phyloP scores from a whole-genome alignment of 2,329 filamentous ascomycete genomes.

The Tolypocladium tropicale region DNA sequence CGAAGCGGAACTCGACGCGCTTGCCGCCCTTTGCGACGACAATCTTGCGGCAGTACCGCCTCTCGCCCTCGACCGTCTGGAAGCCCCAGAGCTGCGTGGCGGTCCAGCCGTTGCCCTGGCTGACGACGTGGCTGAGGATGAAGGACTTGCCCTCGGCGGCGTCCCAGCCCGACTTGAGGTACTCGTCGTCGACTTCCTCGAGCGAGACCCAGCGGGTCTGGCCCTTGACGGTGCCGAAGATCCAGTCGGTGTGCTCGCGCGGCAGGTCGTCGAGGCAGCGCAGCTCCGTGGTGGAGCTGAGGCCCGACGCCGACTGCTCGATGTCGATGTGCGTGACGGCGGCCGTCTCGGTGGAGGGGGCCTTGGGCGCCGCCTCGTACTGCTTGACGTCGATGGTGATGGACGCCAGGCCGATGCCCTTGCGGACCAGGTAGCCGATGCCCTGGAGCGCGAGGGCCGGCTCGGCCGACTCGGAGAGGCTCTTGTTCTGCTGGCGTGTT shows the following conservation, averaged over 20 bases:
- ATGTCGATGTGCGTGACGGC: conserved; percentile 55
- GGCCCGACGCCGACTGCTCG: conserved; percentile 61
- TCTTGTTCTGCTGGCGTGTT: conserved; percentile 53
- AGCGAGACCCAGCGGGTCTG: conserved; percentile 39
- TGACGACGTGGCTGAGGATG: conserved; percentile 54
- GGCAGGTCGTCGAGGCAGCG: conserved; percentile 39
- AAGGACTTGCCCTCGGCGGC: conserved; percentile 50
- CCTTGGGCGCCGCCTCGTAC: conserved; percentile 33
- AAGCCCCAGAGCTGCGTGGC: conserved; percentile 53
- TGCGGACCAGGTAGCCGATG: conserved; percentile 62
- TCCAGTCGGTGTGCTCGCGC: conserved; percentile 63
- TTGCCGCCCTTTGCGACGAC: conserved; percentile 40
- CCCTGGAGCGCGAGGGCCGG: conserved; percentile 63
- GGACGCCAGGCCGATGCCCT: conserved; percentile 57
- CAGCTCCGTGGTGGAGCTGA: conserved; percentile 52
- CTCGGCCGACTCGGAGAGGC: conserved; percentile 58
- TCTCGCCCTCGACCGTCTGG: conserved; percentile 39
- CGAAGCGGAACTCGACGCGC: conserved; percentile 39
- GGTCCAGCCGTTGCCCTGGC: conserved; percentile 40
- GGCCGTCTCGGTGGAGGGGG: conserved; percentile 28
- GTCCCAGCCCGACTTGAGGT: conserved; percentile 48
- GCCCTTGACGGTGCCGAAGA: conserved; percentile 66
- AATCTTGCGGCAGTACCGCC: conserved; percentile 43
- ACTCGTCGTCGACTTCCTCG: conserved; percentile 43
- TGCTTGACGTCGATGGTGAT: conserved; percentile 55